A percentile compares a stretch with the other conserved stretches of the same genome.
Evolutionary conservation across 2,329 filamentous ascomycete species (phyloP).

Genomic region (Colletotrichum sp.): DNA sequence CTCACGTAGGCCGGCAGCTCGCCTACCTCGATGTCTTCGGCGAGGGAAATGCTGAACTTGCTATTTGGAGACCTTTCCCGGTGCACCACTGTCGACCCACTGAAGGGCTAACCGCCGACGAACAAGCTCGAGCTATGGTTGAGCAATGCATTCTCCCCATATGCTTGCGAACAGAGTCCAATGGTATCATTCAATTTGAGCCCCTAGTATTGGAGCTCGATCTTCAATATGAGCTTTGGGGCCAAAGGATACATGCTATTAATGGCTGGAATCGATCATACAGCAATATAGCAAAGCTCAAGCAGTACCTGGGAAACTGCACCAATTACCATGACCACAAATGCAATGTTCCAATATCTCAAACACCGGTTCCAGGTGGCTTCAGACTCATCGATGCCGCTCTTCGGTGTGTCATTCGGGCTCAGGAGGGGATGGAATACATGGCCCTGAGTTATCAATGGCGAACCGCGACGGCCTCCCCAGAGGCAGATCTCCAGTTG

Average conservation of each 20-base stretch:
- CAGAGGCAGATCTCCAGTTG: not conserved
- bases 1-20: not conserved
- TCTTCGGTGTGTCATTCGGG: not conserved
- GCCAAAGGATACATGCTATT: not conserved
- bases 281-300: not conserved
- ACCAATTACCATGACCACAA: not conserved
- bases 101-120: not conserved
- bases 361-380: not conserved
- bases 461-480: not conserved
- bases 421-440: not conserved
- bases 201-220: not conserved
- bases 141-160: not conserved
- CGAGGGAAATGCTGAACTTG: not conserved
- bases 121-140: not conserved
- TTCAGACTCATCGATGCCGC: not conserved
- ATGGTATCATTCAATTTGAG: not conserved
- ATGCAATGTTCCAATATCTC: not conserved
- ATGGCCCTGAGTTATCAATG: not conserved
- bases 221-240: not conserved
- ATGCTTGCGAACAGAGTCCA: not conserved
- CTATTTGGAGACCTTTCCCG: not conserved
- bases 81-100: not conserved
- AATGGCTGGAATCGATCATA: not conserved
- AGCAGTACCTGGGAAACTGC: not conserved
- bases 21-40: not conserved